Conservation (phyloP, 345 rosid species). For the Linum trigynum region DNA sequence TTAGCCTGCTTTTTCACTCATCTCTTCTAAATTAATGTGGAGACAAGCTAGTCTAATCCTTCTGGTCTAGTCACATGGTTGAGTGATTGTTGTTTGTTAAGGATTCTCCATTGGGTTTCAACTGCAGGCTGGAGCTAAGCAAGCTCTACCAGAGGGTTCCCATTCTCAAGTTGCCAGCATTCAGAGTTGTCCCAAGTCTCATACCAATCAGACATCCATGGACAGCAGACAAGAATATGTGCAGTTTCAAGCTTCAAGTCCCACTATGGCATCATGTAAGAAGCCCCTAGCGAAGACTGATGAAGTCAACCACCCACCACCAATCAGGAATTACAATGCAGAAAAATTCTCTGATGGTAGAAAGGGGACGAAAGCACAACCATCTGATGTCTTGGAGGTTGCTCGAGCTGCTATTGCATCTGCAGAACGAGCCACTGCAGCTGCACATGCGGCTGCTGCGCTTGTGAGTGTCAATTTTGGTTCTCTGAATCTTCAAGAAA, state of each 20-base stretch:
- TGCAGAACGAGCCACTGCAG: constrained; percentile 70
- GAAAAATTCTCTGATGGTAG: constrained; percentile 16
- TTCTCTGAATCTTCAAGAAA: constrained; percentile 30
- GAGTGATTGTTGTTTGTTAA: background rate
- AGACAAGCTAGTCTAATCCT: background rate
- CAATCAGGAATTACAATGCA: constrained; percentile 15
- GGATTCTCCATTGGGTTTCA: background rate
- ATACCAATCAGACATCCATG: constrained; percentile 33
- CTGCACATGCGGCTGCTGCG: constrained; percentile 84
- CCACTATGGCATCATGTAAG: constrained; percentile 10
- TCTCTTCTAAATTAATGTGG: background rate
- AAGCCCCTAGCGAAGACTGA: constrained; percentile 10
- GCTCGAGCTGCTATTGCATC: constrained; percentile 78
- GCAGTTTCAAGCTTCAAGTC: constrained; percentile 22
- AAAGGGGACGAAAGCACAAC: constrained; percentile 21
- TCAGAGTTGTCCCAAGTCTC: constrained; percentile 23
- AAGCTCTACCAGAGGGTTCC: constrained; percentile 30
- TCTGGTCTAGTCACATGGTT: background rate
- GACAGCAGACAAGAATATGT: constrained; percentile 26
- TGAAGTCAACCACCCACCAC: constrained; percentile 25
- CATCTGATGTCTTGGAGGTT: constrained; percentile 59
- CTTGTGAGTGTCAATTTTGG: constrained; percentile 49
- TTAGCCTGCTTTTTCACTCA: background rate
- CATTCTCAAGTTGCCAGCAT: constrained; percentile 28
- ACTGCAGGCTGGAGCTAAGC: constrained; percentile 62